phyloP scores from a whole-genome alignment of 1,139 yeast species.

The Geotrichum candidum region DNA sequence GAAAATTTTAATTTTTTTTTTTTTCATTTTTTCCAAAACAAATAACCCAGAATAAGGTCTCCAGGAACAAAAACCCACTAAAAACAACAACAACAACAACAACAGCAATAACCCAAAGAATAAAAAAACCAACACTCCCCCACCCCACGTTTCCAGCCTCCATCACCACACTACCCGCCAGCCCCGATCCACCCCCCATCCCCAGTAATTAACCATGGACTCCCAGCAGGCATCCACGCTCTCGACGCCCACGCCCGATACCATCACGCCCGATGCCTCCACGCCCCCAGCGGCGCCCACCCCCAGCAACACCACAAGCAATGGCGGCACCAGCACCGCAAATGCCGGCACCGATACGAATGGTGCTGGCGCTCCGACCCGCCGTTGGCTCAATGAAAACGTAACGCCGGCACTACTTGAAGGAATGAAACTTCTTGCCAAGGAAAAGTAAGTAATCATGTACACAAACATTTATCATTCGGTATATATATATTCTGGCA shows the following conservation, averaged over 20 bases:
- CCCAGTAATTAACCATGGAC: neutral
- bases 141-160: no score
- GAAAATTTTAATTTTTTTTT: no score
- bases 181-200: neutral
- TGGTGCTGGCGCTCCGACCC: conserved; percentile 69
- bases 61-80: no score
- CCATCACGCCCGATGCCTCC: neutral
- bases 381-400: conserved; percentile 69
- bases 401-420: conserved; percentile 61
- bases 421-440: conserved; percentile 57
- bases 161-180: neutral
- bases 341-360: conserved; percentile 2
- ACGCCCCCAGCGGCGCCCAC: neutral
- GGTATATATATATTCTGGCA: no score
- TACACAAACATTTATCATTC: neutral
- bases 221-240: neutral
- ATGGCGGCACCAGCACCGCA: neutral
- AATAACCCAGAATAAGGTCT: no score
- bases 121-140: no score
- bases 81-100: no score
- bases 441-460: conserved; percentile 35
- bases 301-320: neutral
- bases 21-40: no score
- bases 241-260: neutral
- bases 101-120: no score